Evolutionary conservation across 257 asterid species (phyloP).

Genomic region (Cruciata laevipes): DNA sequence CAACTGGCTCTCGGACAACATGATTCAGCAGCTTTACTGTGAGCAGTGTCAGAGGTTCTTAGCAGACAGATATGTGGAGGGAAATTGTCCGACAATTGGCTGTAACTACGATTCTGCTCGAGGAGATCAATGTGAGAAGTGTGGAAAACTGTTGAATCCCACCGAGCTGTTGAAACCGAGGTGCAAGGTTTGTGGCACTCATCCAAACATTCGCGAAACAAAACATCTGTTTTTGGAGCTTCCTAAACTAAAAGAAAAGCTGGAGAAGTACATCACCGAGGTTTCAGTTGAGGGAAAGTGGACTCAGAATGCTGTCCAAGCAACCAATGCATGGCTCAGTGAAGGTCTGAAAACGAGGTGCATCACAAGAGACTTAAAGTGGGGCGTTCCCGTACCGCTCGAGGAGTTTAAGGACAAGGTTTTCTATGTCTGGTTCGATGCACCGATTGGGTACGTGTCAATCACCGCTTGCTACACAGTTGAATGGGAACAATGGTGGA

Average conservation of each 20-base stretch:
- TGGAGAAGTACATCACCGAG: constrained; percentile 37
- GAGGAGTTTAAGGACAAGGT: constrained; percentile 86
- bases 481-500: constrained; percentile 99
- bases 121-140: constrained; percentile 91
- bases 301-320: constrained; percentile 88
- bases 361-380: constrained; percentile 87
- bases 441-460: constrained; percentile 92
- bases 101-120: constrained; percentile 84
- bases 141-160: constrained; percentile 82
- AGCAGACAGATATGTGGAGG: constrained; percentile 90
- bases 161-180: constrained; percentile 78
- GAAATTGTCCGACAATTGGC: constrained; percentile 70
- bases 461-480: constrained; percentile 88
- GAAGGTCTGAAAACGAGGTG: constrained; percentile 82
- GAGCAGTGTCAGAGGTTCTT: constrained; percentile 64
- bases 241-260: constrained; percentile 61
- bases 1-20: constrained; percentile 72
- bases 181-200: constrained; percentile 77
- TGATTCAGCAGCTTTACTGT: constrained; percentile 82
- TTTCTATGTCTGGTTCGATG: constrained; percentile 96
- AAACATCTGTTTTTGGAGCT: constrained; percentile 87
- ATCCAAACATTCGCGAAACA: constrained; percentile 70
- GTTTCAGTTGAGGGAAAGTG: constrained; percentile 42
- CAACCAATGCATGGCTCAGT: constrained; percentile 76
- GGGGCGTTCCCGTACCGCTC: constrained; percentile 96